Base-by-base conservation (phyloP, 352 stramenopile genomes). In the Phytopythium delawarense region DNA sequence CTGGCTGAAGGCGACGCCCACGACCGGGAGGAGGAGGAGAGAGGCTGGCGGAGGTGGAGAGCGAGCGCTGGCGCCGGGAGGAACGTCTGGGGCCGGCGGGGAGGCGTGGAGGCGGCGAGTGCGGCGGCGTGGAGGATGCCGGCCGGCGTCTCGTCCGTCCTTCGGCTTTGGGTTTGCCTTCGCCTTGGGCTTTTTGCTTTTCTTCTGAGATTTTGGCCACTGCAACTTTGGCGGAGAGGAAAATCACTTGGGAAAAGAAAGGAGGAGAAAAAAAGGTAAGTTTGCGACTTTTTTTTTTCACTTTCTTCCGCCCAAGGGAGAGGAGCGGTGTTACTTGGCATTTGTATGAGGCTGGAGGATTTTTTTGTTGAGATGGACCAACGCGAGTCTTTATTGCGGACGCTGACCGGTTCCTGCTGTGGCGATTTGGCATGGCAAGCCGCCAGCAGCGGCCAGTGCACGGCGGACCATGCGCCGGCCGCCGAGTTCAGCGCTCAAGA, bases 161-260 rank as follows among this genome's bases (percentile, higher is more conserved):
- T 40, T 40, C 1, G 35, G 12, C 6, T 40, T 40, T 20, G 2
- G 12, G 13, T 34, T 34, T 35, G 28, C 28, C 28, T 51, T 12
- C 21, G n/a, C 20, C 20, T n/a, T 49, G 28, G 5, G 20, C 20
- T 18, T 51, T 51, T 20, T 21, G 21, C 23, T 34, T 34, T 52
- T 52, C 21, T 52, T 52, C 46, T 52, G 46, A 52, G 46, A 52
- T 52, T 28, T 49, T 49, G 9, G 20, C 20, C 25, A 49, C 42
- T 49, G 42, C 42, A 28, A 52, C 21, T 34, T 52, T 52, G 46
- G 21, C 42, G 42, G 28, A 32, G 28, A 28, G 6, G 15, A 4
- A 49, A 45, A 25, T 15, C 21, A 51, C 45, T 51, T 51, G 45
- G 45, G 21, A 51, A 51, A 20, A 52, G 46, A 51, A 32, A 5